Base-by-base conservation (phyloP, 108 stramenopile genomes). In the Nannochloropsis oceanica region DNA sequence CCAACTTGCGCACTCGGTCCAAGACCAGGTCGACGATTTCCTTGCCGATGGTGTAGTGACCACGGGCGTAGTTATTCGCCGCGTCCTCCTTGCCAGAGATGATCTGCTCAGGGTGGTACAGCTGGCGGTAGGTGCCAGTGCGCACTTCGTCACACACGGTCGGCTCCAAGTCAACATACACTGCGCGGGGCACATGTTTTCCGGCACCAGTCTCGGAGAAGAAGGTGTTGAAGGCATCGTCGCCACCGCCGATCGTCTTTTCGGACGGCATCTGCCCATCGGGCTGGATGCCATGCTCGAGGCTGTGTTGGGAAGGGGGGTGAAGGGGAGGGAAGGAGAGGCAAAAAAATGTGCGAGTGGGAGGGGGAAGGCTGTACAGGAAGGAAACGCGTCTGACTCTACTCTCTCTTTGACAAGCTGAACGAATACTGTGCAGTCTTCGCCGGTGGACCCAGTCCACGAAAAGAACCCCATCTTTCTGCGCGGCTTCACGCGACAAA, bases 1-100 rank as follows among this genome's bases (percentile, higher is more conserved):
- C 96, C 44, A 97, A 90, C 95, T 98, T 98, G 85, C 98, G 96
- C 91, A 98, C 95, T 86, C 96, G 95, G 91, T 98, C 98, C 87
- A 98, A 94, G 86, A 98, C 96, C 44, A 93, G 91, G 92, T 98
- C 98, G 25, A 98, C 96, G 86, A 96, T 94, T 91, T 97, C 98
- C 94, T 94, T 97, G 89, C 98, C 96, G 89, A 95, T 96, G 92
- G 98, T 98, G 96, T 98, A 98, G 93, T 98, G 98, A 85, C 98
- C 98, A 92, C 96, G 96, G 89, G 98, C 98, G 92, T 97, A 98
- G 96, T 98, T 98, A 93, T 98, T 98, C 88, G 96, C 98, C 43
- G 98, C 98, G 89, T 97, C 98, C 91, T 97, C 96, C 94, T 99
- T 99, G 91, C 98, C 98, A 90, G 93, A 94, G 91, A 99, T 97